These are phyloP conservation scores for Ceratobasidium sp. DNA, from an alignment of 1,284 basidiomycete species.

Conservation along the genomic window DNA sequence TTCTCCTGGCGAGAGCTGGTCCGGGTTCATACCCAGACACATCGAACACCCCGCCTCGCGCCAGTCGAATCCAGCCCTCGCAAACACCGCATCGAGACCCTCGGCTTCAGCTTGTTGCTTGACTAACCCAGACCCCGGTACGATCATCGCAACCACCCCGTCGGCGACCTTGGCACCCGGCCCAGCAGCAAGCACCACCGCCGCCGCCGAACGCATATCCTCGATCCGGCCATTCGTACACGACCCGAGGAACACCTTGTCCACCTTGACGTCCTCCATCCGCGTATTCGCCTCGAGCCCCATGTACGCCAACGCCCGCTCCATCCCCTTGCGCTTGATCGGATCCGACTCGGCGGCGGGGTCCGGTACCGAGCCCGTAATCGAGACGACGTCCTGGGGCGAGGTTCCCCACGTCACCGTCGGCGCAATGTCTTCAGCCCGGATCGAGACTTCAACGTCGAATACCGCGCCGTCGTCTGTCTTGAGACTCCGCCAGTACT, in stretches of 20 bases:
- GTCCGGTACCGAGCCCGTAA: conserved; percentile 85
- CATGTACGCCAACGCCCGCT: conserved; percentile 91
- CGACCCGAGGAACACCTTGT: conserved; percentile 97
- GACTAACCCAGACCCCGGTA: conserved; percentile 92
- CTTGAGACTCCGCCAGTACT: conserved; percentile 87
- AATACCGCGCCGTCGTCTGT: conserved; percentile 90
- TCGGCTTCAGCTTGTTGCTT: conserved; percentile 96
- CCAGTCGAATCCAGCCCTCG: conserved; percentile 96
- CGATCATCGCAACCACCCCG: conserved; percentile 85
- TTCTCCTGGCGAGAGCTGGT: conserved; percentile 88
- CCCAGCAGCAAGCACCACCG: conserved; percentile 74
- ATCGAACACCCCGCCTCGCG: conserved; percentile 97
- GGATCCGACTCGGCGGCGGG: conserved; percentile 72
- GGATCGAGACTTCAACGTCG: conserved; percentile 86
- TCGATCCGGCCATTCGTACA: conserved; percentile 98
- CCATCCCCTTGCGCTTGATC: conserved; percentile 73
- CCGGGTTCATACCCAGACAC: conserved; percentile 98
- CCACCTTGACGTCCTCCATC: conserved; percentile 85
- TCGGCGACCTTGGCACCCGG: conserved; percentile 79
- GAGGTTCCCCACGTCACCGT: conserved; percentile 98
- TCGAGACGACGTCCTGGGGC: conserved; percentile 89
- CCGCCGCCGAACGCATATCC: conserved; percentile 89
- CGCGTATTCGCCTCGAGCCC: conserved; percentile 81
- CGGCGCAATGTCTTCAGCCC: conserved; percentile 88
- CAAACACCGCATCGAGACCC: conserved; percentile 89